Evolutionary conservation across 1,139 yeast species (phyloP), one percentile per base, ranked within the genome.

Genomic region (Candida sp.): DNA sequence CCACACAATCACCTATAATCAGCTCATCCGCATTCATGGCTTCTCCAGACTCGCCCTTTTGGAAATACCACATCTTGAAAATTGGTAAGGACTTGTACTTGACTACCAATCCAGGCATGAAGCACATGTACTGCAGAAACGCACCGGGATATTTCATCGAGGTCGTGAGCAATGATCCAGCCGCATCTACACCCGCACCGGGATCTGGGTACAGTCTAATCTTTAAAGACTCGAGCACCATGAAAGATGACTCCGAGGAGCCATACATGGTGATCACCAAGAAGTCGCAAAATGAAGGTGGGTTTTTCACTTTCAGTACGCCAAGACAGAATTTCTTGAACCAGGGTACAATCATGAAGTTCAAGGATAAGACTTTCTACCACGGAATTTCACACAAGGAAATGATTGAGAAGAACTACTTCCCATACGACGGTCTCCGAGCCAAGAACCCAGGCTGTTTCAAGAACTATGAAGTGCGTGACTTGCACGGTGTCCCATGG

Each of bases 31-130:
- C 30, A 27, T 38, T 38, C 42, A 38, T 43, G 42, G 38, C 50
- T 30, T 47, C 49, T n/a, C 34, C 51, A 22, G 46, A 44, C 12
- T 38, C 67, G 22, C 77, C 75, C 23, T 84, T 81, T 58, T 84
- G 88, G 88, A 85, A 85, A 60, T 85, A 83, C 59, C 90, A 85
- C 58, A 69, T 84, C 8, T 63, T 81, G 30, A 75, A 71, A 48
- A 68, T 81, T 48, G 83, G 84, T 4, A 73, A 73, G 38, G 76
- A 75, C 52, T 68, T 83, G 49, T 84, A 84, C 58, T 60, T 84
- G 30, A 78, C 88, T 1, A 84, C 89, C 1, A 85, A 83, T 58
- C 89, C 89, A 0, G 83, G 80, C 26, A 65, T 73, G 33, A 76
- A 78, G 54, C 88, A 84, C 59, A 65, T 80, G 44, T 80, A 78